These are phyloP conservation scores for Dendrobium chrysotoxum DNA, from an alignment of 106 monocot species.

Conservation along the genomic window DNA sequence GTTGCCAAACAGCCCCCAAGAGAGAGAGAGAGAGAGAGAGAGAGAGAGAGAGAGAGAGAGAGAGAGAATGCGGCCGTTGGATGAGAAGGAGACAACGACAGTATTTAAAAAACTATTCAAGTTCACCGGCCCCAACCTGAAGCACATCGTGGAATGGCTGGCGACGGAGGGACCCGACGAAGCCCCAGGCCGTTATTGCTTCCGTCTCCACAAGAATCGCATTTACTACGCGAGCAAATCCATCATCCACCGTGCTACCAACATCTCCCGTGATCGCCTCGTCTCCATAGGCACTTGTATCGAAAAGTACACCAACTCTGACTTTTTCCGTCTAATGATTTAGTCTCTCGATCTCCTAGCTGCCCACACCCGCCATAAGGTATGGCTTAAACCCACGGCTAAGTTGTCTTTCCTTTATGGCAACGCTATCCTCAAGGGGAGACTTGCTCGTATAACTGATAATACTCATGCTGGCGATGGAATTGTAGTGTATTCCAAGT, in stretches of 20 bases:
- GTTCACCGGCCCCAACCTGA: slow-evolving; percentile 61
- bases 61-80: no score
- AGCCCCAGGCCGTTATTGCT: no score
- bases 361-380: slow-evolving; percentile 71
- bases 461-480: slow-evolving; percentile 63
- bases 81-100: no score
- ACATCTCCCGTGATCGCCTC: slow-evolving; percentile 65
- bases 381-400: slow-evolving; percentile 80
- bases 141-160: slow-evolving; percentile 79
- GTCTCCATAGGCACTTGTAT: slow-evolving; percentile 56
- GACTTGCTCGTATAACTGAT: slow-evolving; percentile 73
- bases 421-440: slow-evolving; percentile 66
- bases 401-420: slow-evolving; percentile 76
- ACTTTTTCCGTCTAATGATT: slow-evolving; percentile 67
- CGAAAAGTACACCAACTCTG: slow-evolving; percentile 68
- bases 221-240: slow-evolving; percentile 82
- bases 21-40: no score
- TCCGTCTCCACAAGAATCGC: neutral
- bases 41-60: no score
- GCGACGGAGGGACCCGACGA: slow-evolving; percentile 16
- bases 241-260: slow-evolving; percentile 68
- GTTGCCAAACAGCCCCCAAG: no score
- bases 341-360: slow-evolving; percentile 79
- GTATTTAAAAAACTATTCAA: no score
- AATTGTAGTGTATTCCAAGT: slow-evolving; percentile 74